A percentile compares a stretch with the other conserved stretches of the same genome.
Evolutionary conservation across 2,329 filamentous ascomycete species (phyloP).

Genomic region (Pseudogymnoascus sp.): DNA sequence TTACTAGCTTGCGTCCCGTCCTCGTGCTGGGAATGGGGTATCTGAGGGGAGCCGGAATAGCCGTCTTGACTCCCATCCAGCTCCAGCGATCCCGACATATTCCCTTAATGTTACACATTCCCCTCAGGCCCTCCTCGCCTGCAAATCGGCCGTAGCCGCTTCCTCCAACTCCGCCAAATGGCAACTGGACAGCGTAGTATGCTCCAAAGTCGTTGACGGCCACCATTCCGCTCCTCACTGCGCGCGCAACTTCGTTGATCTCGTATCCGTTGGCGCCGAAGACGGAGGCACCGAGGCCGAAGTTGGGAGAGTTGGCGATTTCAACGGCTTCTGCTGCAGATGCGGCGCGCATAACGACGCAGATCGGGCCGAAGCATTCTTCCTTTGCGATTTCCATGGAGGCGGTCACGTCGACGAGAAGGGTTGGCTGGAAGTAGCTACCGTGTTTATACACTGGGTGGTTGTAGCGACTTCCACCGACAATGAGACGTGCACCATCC

Average conservation of each 20-base stretch:
- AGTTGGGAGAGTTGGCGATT: constrained; percentile 77
- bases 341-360: constrained; percentile 73
- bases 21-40: constrained; percentile 69
- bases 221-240: constrained; percentile 80
- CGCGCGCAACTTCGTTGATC: constrained; percentile 58
- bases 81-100: constrained; percentile 70
- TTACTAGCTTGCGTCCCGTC: constrained; percentile 59
- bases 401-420: constrained; percentile 82
- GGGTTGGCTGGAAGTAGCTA: constrained; percentile 88
- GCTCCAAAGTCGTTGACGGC: constrained; percentile 92
- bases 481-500: constrained; percentile 73
- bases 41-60: constrained; percentile 71
- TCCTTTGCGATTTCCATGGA: constrained; percentile 82
- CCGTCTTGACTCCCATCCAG: constrained; percentile 60
- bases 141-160: constrained; percentile 92
- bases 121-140: constrained; percentile 78
- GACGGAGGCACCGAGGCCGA: constrained; percentile 82
- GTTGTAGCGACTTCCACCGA: constrained; percentile 64
- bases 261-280: constrained; percentile 65
- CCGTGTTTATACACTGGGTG: constrained; percentile 72
- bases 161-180: constrained; percentile 75
- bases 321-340: constrained; percentile 57
- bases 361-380: constrained; percentile 90
- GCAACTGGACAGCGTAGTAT: constrained; percentile 88
- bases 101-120: constrained; percentile 81